Evolutionary conservation across 2,329 filamentous ascomycete species (phyloP).

Genomic region (Aspergillus neoniger): DNA sequence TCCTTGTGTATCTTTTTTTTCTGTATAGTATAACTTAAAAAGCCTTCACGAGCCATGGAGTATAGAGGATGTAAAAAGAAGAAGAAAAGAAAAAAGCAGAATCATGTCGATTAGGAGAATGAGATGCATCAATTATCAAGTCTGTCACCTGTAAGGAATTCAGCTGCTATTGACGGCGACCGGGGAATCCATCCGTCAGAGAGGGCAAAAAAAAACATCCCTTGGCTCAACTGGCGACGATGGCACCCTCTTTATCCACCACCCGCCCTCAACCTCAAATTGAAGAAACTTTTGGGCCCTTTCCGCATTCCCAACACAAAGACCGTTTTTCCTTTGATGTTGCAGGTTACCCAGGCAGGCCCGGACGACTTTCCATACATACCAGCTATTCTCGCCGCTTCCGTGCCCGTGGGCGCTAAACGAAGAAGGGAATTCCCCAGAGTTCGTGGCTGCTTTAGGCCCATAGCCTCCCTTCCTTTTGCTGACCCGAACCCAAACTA

Average conservation of each 20-base stretch:
- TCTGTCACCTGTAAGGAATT: neutral
- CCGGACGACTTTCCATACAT: neutral
- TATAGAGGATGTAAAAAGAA: neutral
- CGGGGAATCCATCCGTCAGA: neutral
- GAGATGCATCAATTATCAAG: neutral
- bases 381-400: neutral
- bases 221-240: neutral
- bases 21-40: neutral
- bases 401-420: neutral
- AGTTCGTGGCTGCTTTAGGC: slow-evolving; percentile 1
- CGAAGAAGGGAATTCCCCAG: neutral
- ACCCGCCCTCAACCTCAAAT: neutral
- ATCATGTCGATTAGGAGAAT: too few species aligned
- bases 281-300: neutral
- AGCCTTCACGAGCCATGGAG: neutral
- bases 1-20: neutral
- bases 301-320: neutral
- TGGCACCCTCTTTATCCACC: neutral
- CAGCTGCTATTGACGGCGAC: neutral
- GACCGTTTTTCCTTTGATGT: neutral
- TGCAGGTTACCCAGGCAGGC: neutral
- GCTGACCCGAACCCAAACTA: slow-evolving; percentile 3
- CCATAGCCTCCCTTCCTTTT: neutral
- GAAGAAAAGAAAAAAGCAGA: too few species aligned
- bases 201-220: neutral